Evolutionary conservation across 1,139 yeast species (phyloP), one percentile per base, ranked within the genome.

Genomic region (Candida pseudoviswanathii): DNA sequence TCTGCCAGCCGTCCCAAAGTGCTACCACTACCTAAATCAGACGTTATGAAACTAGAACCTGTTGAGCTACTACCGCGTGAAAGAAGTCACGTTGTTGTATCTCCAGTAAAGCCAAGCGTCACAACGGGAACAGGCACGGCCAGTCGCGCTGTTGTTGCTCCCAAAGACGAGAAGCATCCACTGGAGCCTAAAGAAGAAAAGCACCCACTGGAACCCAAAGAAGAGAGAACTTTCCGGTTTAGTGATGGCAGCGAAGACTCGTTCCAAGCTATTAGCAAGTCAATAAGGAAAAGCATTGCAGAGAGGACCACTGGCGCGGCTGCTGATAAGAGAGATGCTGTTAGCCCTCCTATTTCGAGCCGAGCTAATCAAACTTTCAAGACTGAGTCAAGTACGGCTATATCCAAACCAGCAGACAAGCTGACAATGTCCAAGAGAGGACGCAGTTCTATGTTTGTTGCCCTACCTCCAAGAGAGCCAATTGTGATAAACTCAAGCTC

Each of bases 381-480:
- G 36, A 29, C 41, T 27, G 46, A 48, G 27, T 26, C 45, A 24
- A 11, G 41, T 25, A 3, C 11, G 11, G 22, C 26, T 9, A 25
- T n/a, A 4, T n/a, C 29, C 2, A 48, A 45, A 31, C 7, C 33
- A 11, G n/a, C 32, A 2, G 49, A 43, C n/a, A 38, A 31, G 22
- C 38, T 45, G 8, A 27, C 16, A 2, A 31, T 22, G 26, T 27
- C 45, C 25, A 67, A 65, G 45, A 66, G 63, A 44, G 56, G 73
- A 29, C 57, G 75, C 41, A 65, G 70, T 27, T 70, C 77, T 0
- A 63, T 67, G 2, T 74, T 70, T 55, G 74, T 70, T 1, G 63
- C 77, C 0, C 54, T 74, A n/a, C 79, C 79, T 0, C 62, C 73
- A 4, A 59, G 75, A 38, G 77, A 71, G 44, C 78, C 79, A 1